These are phyloP conservation scores for Metschnikowia dekortorum DNA, from an alignment of 805 yeast genomes.

Conservation along the genomic window DNA sequence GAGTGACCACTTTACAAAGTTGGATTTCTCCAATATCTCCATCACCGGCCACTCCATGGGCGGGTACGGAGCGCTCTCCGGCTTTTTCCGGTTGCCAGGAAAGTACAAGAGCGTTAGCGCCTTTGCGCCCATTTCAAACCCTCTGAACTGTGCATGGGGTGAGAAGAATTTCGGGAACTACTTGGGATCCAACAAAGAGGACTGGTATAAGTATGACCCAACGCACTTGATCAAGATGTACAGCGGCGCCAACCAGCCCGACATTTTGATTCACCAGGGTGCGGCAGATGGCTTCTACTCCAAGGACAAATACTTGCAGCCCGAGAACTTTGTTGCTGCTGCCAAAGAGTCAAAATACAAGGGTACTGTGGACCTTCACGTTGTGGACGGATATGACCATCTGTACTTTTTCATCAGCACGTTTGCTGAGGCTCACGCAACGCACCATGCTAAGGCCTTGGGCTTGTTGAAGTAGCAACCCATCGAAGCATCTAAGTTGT, in stretches of 20 bases:
- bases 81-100: slow-evolving; percentile 62
- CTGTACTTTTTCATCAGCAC: slow-evolving; percentile 80
- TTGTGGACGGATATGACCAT: slow-evolving; percentile 86
- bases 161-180: slow-evolving; percentile 76
- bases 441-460: slow-evolving; percentile 74
- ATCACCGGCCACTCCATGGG: slow-evolving; percentile 99
- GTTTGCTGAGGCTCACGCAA: slow-evolving; percentile 78
- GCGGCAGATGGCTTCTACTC: slow-evolving; percentile 67
- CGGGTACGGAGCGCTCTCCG: slow-evolving; percentile 84
- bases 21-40: slow-evolving; percentile 65
- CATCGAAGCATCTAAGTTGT: slow-evolving; percentile 1
- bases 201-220: slow-evolving; percentile 85
- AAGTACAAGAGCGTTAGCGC: slow-evolving; percentile 79
- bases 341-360: slow-evolving; percentile 54
- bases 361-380: slow-evolving; percentile 53
- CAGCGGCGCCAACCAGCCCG: slow-evolving; percentile 46
- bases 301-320: slow-evolving; percentile 61
- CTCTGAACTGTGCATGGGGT: slow-evolving; percentile 81
- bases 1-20: slow-evolving; percentile 34
- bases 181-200: slow-evolving; percentile 55
- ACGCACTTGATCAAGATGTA: slow-evolving; percentile 61
- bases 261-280: slow-evolving; percentile 81
- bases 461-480: slow-evolving; percentile 24
- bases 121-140: slow-evolving; percentile 86
- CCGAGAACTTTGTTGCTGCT: slow-evolving; percentile 64